Percentiles rank a stretch among this genome's conserved stretches.
These are phyloP conservation scores for Claviceps spartinae DNA, from an alignment of 2,329 filamentous ascomycete species.

Conservation along the genomic window DNA sequence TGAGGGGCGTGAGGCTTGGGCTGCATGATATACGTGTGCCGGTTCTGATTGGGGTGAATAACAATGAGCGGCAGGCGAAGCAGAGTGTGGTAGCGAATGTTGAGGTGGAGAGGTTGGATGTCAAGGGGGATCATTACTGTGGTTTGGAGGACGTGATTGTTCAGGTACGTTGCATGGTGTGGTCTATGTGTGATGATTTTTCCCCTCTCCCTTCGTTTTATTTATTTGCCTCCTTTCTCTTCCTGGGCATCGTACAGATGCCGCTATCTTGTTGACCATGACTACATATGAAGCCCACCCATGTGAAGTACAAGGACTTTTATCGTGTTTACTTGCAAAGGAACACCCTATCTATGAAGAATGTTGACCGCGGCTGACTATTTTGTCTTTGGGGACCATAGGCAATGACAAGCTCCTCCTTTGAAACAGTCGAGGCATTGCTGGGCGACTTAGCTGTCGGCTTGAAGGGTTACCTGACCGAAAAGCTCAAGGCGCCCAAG, in stretches of 20 bases:
- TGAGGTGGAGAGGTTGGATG: conserved; percentile 41
- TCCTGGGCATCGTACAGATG: neutral
- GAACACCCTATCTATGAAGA: neutral
- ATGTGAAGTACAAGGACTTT: neutral
- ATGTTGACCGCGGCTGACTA: neutral
- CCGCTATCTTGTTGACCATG: neutral
- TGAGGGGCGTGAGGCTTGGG: conserved; percentile 25
- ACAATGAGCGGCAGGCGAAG: conserved; percentile 52
- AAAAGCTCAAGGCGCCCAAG: conserved; percentile 3
- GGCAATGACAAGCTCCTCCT: conserved; percentile 42
- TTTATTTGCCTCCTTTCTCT: neutral
- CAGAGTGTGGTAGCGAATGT: conserved; percentile 54
- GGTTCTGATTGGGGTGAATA: conserved; percentile 58
- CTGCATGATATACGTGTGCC: conserved; percentile 48
- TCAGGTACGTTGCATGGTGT: conserved; percentile 32
- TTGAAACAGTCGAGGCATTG: conserved; percentile 50
- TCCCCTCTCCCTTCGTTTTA: conserved; percentile 1
- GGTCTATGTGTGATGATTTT: too few species aligned
- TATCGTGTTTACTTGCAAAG: neutral
- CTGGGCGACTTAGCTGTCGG: conserved; percentile 32
- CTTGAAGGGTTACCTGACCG: conserved; percentile 31
- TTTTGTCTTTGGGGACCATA: conserved; percentile 12
- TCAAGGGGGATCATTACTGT: conserved; percentile 35
- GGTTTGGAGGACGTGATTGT: conserved; percentile 46
- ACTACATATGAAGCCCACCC: neutral